Percentiles rank a stretch among this genome's conserved stretches.
These are phyloP conservation scores for Pouteria glomerata DNA, from an alignment of 148 eudicot species.

Conservation along the genomic window DNA sequence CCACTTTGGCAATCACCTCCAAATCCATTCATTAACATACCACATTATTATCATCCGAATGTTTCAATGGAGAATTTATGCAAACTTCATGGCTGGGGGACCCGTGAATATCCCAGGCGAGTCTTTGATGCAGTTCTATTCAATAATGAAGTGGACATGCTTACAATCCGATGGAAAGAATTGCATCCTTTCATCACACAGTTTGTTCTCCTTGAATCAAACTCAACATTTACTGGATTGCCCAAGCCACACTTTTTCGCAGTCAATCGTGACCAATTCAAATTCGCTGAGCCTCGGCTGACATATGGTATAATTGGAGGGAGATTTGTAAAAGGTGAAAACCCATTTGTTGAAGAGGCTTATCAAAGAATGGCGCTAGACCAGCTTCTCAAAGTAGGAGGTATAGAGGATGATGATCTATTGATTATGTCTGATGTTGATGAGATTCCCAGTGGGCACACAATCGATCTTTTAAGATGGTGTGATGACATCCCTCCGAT, in stretches of 20 bases:
- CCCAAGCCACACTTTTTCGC: constrained; percentile 34
- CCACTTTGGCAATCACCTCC: constrained; percentile 57
- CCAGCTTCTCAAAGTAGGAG: constrained; percentile 34
- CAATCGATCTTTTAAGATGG: constrained; percentile 33
- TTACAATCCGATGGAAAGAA: constrained; percentile 53
- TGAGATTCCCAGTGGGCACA: too few relatives aligned
- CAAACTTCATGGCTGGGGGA: constrained; percentile 54
- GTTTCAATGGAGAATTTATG: constrained; percentile 45
- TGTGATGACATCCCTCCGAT: too few relatives aligned
- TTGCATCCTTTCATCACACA: constrained; percentile 47
- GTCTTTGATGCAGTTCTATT: constrained; percentile 55
- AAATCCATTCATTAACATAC: constrained; percentile 35
- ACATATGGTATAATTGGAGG: constrained; percentile 47
- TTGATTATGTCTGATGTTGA: too few relatives aligned
- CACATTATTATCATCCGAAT: constrained; percentile 46
- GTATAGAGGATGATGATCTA: constrained; percentile 57
- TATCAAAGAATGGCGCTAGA: constrained; percentile 48
- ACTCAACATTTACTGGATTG: constrained; percentile 50
- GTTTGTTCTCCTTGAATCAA: constrained; percentile 57
- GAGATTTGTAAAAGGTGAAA: constrained; percentile 40
- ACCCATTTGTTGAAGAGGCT: constrained; percentile 57
- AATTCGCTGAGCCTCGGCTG: constrained; percentile 38
- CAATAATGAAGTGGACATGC: constrained; percentile 59
- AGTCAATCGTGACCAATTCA: constrained; percentile 26
- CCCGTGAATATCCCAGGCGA: constrained; percentile 48